Evolutionary conservation across 495 filamentous ascomycete genomes (phyloP), one percentile per base, ranked within the genome.

Genomic region (Letharia columbiana): DNA sequence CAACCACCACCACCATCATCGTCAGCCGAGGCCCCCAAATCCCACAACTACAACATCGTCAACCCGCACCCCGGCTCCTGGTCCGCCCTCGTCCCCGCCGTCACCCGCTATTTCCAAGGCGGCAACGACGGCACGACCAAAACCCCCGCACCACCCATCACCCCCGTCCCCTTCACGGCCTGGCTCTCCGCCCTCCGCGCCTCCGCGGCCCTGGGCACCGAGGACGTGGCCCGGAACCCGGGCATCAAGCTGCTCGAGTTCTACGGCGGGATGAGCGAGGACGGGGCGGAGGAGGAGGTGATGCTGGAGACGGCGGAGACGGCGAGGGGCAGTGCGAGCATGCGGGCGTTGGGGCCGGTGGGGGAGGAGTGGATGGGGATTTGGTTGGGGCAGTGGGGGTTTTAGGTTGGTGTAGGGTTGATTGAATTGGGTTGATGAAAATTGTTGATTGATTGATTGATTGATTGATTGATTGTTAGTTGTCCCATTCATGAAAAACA

Each of bases 171-270:
- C 31, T 66, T 73, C 41, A n/a, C 7, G 17, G 57, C 62, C 50
- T 73, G 70, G 70, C 65, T 72, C 17, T 31, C 66, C 15, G 68
- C 66, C 4, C 42, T 73, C 2, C 62, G 58, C 15, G 57, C 60
- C 18, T 68, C 65, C 11, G 28, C 52, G 28, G 66, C 63, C 17
- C 37, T n/a, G 35, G 57, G 62, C n/a, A 69, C 62, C 17, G 68
- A 60, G 1, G 68, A 74, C 62, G 39, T 69, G 15, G 68, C 68
- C 17, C 45, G 58, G 57, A 74, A 69, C 54, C 72, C 72, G 1
- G 71, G 61, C 23, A 63, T 74, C 39, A 73, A 73, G 63, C 52
- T 74, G 65, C 52, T 74, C 33, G 64, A 68, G 61, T 72, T 64
- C 18, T 72, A 68, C 63, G 23, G n/a, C 8, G 45, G 35, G 10